phyloP scores from a whole-genome alignment of 345 rosid species.

The Tarenaya hassleriana region DNA sequence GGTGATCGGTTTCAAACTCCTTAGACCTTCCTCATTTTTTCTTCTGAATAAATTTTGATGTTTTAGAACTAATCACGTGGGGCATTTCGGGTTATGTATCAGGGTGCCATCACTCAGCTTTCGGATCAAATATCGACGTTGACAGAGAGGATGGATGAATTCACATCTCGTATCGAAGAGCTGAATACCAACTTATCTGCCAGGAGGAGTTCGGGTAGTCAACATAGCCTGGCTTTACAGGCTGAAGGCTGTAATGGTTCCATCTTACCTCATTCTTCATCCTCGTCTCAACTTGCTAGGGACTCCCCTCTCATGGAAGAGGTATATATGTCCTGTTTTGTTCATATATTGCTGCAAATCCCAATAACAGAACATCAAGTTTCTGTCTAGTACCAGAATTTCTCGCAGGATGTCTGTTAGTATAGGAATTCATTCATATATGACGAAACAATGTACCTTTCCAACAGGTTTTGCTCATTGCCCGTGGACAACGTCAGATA shows the following conservation, averaged over 20 bases:
- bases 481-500: slow-evolving; percentile 78
- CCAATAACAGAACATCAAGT: slow-evolving; percentile 4
- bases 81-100: too few species aligned
- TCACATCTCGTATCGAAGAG: slow-evolving; percentile 78
- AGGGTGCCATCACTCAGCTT: slow-evolving; percentile 86
- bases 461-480: slow-evolving; percentile 52
- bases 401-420: too few species aligned
- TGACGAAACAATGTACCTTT: too few species aligned
- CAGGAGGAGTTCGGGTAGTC: slow-evolving; percentile 61
- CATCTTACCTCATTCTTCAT: slow-evolving; percentile 59
- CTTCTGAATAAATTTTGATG: not conserved
- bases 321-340: slow-evolving; percentile 35
- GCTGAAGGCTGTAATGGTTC: slow-evolving; percentile 78
- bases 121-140: slow-evolving; percentile 93
- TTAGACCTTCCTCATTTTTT: not conserved
- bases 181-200: slow-evolving; percentile 60
- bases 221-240: slow-evolving; percentile 64
- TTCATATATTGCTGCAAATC: slow-evolving; percentile 6
- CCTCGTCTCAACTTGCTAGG: slow-evolving; percentile 74
- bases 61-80: slow-evolving; percentile 16
- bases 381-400: too few species aligned
- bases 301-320: slow-evolving; percentile 88
- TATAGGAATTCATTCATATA: too few species aligned
- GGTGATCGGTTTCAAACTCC: slow-evolving; percentile 29
- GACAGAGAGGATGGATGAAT: slow-evolving; percentile 95